Evolutionary conservation across 2,329 filamentous ascomycete genomes (phyloP).

Genomic region (Sporothrix inflata): DNA sequence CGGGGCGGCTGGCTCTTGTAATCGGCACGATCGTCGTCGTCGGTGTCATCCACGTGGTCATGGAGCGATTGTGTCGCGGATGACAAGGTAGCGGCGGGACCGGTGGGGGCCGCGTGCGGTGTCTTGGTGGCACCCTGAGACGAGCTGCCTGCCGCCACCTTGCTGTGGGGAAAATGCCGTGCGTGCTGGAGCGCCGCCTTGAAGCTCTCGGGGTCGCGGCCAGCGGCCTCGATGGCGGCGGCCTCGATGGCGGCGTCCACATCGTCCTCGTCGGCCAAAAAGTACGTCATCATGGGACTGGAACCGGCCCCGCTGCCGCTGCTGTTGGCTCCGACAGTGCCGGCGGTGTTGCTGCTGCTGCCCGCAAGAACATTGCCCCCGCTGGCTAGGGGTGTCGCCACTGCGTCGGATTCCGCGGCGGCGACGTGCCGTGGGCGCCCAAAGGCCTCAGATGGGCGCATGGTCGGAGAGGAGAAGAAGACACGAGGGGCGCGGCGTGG

Average conservation of each 20-base stretch:
- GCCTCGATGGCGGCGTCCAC: conserved; percentile 46
- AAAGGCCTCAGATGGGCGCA: conserved; percentile 52
- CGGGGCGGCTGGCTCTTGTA: background rate
- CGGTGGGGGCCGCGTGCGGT: background rate
- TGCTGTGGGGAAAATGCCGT: conserved; percentile 23
- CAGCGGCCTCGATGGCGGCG: conserved; percentile 42
- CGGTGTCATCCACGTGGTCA: conserved; percentile 4
- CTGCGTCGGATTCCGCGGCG: conserved; percentile 42
- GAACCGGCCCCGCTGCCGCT: background rate
- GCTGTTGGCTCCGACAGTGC: background rate
- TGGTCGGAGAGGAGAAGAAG: conserved; percentile 34
- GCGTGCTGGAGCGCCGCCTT: conserved; percentile 37
- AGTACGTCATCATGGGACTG: conserved; percentile 53
- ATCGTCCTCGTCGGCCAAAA: conserved; percentile 53
- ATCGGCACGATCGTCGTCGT: conserved; percentile 1
- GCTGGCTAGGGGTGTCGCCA: conserved; percentile 33
- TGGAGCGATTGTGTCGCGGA: background rate
- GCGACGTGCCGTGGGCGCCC: conserved; percentile 45
- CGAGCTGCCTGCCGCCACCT: conserved; percentile 5
- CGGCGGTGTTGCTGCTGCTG: background rate
- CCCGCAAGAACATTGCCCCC: background rate
- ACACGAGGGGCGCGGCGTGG: background rate
- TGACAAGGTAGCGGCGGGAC: background rate
- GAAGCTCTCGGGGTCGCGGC: conserved; percentile 39
- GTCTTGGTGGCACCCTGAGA: background rate